Base-by-base conservation (phyloP, 2,329 filamentous ascomycete species). In the Cytospora leucostoma region DNA sequence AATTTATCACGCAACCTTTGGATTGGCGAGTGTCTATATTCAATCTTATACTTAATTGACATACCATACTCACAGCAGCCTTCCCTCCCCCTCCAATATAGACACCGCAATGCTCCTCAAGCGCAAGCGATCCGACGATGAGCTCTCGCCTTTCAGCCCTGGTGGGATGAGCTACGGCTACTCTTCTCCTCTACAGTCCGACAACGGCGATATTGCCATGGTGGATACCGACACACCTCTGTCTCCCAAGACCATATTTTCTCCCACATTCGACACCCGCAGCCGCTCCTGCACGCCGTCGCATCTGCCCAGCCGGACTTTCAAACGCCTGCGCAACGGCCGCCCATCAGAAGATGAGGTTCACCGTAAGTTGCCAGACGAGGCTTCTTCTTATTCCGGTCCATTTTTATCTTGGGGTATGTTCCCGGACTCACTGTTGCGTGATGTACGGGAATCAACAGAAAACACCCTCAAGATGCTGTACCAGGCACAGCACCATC, bases 91-190 rank as follows among this genome's bases (percentile, higher is more conserved):
- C 7, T 19, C 19, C 19, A 37, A n/a, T 10, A 13, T 33, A 32
- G 17, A 52, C 19, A 44, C n/a, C 57, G 66, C 27, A n/a, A 86
- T 85, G 82, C 72, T 80, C 33, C 76, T 86, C 71, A 89, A 88
- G 73, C 85, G 86, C 74, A 89, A 88, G 78, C 82, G 85, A 51
- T 88, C 85, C 68, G 79, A 82, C 61, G 84, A 83, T 27, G 84
- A 86, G 71, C 76, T 86, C 64, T 82, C 64, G 19, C 33, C 80
- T 56, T 75, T 78, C 40, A 78, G 78, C 40, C 79, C 78, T 57
- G 74, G 72, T 57, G 68, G 76, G 7, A 47, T 19, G 21, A 19
- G n/a, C 11, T 74, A 82, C 11, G 77, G 79, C 51, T 77, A 75
- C 64, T 76, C 77, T 56, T 78, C 78, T 55, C 73, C 78, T 27